phyloP scores from a whole-genome alignment of 768 basidiomycete genomes.

The Dentipellis fragilis region DNA sequence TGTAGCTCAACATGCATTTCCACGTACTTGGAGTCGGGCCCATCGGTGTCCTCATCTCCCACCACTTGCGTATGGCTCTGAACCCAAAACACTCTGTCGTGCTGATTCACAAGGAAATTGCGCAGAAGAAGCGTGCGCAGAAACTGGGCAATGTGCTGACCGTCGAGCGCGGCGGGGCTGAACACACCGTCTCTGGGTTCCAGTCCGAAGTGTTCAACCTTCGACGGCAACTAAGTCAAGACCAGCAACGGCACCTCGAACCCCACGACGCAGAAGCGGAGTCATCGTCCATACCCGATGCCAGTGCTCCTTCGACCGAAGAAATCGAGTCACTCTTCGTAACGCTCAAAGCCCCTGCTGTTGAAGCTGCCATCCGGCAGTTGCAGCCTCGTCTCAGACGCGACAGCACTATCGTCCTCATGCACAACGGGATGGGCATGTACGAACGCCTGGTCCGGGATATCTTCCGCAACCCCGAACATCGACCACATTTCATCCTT shows the following conservation, averaged over 20 bases:
- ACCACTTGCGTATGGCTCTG: slow-evolving; percentile 61
- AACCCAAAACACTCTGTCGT: slow-evolving; percentile 43
- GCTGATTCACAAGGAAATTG: slow-evolving; percentile 53
- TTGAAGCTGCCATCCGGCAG: slow-evolving; percentile 41
- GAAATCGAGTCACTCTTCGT: slow-evolving; percentile 73
- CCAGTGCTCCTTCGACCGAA: slow-evolving; percentile 1
- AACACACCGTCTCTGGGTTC: slow-evolving; percentile 34
- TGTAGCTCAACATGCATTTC: slow-evolving; percentile 44
- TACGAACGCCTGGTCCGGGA: slow-evolving; percentile 64
- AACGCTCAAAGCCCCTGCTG: slow-evolving; percentile 68
- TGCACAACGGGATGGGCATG: slow-evolving; percentile 92
- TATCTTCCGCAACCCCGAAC: slow-evolving; percentile 62
- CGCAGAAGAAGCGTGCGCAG: slow-evolving; percentile 27
- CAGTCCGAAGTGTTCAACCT: slow-evolving; percentile 37
- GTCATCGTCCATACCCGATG: neutral
- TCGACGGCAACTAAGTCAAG: neutral
- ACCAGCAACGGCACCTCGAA: neutral
- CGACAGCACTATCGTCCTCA: slow-evolving; percentile 76
- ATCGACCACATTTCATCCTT: slow-evolving; percentile 79
- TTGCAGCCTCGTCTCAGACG: slow-evolving; percentile 56
- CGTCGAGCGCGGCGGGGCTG: slow-evolving; percentile 41
- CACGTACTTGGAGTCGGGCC: slow-evolving; percentile 76
- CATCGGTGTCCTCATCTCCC: slow-evolving; percentile 73
- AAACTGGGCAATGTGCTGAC: slow-evolving; percentile 27
- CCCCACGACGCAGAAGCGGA: neutral